A percentile compares a stretch with the other conserved stretches of the same genome.
phyloP scores from a whole-genome alignment of 352 stramenopile genomes.

The Globisporangium spiculum region DNA sequence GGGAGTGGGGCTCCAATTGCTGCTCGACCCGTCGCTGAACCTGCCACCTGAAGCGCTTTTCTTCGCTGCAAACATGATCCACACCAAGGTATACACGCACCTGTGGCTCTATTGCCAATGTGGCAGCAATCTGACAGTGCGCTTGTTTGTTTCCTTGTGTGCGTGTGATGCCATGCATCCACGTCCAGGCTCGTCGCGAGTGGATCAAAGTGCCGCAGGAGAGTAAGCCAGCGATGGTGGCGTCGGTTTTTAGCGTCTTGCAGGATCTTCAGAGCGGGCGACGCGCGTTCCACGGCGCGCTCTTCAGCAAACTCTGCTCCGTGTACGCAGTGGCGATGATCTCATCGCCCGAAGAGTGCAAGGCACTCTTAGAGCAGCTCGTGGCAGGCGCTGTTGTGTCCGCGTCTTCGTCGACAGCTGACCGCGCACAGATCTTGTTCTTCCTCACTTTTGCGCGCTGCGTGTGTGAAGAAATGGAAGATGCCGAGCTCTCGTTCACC shows the following conservation, averaged over 20 bases:
- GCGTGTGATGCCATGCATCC: neutral
- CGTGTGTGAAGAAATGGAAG: conserved; percentile 67
- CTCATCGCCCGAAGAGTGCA: conserved; percentile 52
- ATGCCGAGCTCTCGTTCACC: conserved; percentile 53
- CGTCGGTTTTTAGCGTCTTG: conserved; percentile 36
- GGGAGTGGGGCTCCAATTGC: conserved; percentile 43
- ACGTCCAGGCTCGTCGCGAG: conserved; percentile 41
- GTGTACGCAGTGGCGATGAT: conserved; percentile 57
- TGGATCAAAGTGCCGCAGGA: conserved; percentile 46
- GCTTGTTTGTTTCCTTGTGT: conserved; percentile 5
- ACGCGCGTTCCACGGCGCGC: conserved; percentile 26
- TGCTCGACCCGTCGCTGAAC: conserved; percentile 44
- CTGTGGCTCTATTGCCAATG: neutral
- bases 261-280: conserved; percentile 27
- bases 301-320: conserved; percentile 58
- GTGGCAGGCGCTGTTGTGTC: conserved; percentile 25
- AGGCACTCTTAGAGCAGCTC: conserved; percentile 29
- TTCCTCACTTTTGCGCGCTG: conserved; percentile 55
- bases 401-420: conserved; percentile 14
- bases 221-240: conserved; percentile 33
- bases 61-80: conserved; percentile 75
- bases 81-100: conserved; percentile 41
- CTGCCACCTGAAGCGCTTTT: conserved; percentile 58
- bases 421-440: conserved; percentile 37
- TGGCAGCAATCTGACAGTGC: neutral